These are phyloP conservation scores for Talaromyces proteolyticus DNA, from an alignment of 495 filamentous ascomycete species.

Conservation along the genomic window DNA sequence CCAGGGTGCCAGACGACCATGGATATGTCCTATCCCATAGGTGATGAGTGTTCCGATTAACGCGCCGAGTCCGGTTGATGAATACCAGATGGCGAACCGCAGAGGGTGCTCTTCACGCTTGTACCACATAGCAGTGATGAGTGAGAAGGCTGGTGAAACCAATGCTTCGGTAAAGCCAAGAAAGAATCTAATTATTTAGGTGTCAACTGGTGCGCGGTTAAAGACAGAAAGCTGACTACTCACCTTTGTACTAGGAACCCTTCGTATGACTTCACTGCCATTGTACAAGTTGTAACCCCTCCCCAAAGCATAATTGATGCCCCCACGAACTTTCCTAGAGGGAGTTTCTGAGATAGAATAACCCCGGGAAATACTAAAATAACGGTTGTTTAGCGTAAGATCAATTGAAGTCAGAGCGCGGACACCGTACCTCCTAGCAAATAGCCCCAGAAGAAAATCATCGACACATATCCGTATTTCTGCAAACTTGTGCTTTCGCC, in stretches of 20 bases:
- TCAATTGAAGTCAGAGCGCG: neutral
- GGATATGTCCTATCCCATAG: constrained; percentile 51
- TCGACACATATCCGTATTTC: neutral
- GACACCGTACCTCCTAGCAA: neutral
- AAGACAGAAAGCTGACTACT: neutral
- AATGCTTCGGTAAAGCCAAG: constrained; percentile 56
- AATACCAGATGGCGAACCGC: constrained; percentile 55
- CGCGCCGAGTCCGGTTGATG: constrained; percentile 51
- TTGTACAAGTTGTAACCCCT: neutral
- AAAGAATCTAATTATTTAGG: constrained; percentile 38
- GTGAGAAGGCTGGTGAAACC: constrained; percentile 46
- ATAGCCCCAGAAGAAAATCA: neutral
- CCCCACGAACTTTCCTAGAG: neutral
- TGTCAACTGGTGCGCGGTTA: neutral
- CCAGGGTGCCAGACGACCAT: constrained; percentile 25
- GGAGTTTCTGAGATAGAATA: neutral
- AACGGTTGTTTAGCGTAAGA: neutral
- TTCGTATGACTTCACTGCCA: neutral
- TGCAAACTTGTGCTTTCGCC: neutral
- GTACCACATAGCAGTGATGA: constrained; percentile 45
- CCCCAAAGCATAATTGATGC: neutral
- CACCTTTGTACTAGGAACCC: neutral
- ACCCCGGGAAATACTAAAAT: neutral
- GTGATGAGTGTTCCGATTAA: constrained; percentile 55
- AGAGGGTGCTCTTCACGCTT: constrained; percentile 52